Evolutionary conservation across 2,329 filamentous ascomycete species (phyloP).

Genomic region (Rutstroemia sp.): DNA sequence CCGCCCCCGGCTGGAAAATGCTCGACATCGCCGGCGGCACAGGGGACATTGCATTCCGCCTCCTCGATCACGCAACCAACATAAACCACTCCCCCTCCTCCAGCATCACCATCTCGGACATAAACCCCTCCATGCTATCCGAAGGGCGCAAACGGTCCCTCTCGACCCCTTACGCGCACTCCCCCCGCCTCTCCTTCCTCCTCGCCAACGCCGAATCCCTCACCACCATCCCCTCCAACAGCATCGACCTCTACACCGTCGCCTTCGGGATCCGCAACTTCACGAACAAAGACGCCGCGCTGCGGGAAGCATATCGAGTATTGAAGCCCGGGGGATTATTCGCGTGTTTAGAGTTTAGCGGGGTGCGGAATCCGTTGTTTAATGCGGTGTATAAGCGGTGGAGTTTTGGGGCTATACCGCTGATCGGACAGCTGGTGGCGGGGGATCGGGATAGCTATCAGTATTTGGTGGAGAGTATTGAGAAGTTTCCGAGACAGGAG

Average conservation of each 20-base stretch:
- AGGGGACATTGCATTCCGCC: conserved; percentile 94
- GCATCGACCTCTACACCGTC: conserved; percentile 93
- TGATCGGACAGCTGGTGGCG: conserved; percentile 92
- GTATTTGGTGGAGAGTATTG: conserved; percentile 97
- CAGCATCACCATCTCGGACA: conserved; percentile 86
- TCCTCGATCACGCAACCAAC: conserved; percentile 79
- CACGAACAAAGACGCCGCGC: conserved; percentile 76
- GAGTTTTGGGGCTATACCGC: conserved; percentile 88
- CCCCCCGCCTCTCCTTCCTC: conserved; percentile 61
- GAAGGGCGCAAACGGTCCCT: conserved; percentile 77
- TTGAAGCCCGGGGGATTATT: conserved; percentile 93
- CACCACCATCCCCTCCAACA: conserved; percentile 54
- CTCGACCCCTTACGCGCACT: conserved; percentile 44
- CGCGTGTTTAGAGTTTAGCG: conserved; percentile 89
- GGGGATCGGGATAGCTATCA: conserved; percentile 95
- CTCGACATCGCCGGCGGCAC: conserved; percentile 96
- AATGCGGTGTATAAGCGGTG: conserved; percentile 88
- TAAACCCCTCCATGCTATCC: conserved; percentile 89
- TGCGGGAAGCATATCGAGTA: conserved; percentile 78
- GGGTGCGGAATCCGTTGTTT: conserved; percentile 66
- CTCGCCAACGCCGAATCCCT: conserved; percentile 86
- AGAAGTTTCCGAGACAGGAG: conserved; percentile 79
- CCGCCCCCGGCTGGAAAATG: conserved; percentile 54
- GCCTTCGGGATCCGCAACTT: conserved; percentile 98
- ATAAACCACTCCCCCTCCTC: conserved; percentile 75